phyloP scores from a whole-genome alignment of 2,329 filamentous ascomycete species.

The Colletotrichum sidae region DNA sequence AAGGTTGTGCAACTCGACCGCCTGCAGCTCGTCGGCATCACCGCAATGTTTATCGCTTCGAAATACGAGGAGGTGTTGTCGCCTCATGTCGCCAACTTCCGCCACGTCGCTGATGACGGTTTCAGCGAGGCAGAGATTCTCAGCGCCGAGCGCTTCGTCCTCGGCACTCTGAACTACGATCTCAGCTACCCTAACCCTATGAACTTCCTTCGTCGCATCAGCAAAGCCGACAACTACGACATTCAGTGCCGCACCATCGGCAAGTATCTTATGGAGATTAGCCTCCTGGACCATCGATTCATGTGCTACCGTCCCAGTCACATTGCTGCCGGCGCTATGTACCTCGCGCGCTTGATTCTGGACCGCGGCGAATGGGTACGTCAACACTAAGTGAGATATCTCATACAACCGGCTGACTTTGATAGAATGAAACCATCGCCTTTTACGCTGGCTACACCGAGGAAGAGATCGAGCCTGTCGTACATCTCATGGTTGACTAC shows the following conservation, averaged over 20 bases:
- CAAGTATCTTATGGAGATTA: conserved; percentile 98
- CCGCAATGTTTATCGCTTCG: conserved; percentile 99
- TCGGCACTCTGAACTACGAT: conserved; percentile 92
- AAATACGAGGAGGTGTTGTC: conserved; percentile 99
- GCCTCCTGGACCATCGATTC: conserved; percentile 93
- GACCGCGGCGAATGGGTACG: conserved; percentile 92
- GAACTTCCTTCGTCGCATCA: conserved; percentile 99
- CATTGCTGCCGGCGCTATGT: conserved; percentile 93
- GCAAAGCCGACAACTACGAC: conserved; percentile 99
- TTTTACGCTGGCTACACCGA: conserved; percentile 96
- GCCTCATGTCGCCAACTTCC: conserved; percentile 96
- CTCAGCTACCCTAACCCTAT: conserved; percentile 99
- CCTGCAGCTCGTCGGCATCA: conserved; percentile 95
- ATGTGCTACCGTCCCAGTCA: conserved; percentile 90
- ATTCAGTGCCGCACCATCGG: conserved; percentile 96
- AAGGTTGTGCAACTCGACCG: conserved; percentile 97
- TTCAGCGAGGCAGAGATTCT: conserved; percentile 96
- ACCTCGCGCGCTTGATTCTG: conserved; percentile 88
- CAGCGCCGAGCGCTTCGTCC: conserved; percentile 94
- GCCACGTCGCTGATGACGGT: conserved; percentile 94
- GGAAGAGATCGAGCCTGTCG: conserved; percentile 91
- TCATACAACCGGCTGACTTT: conserved; percentile 42
- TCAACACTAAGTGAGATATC: conserved; percentile 36
- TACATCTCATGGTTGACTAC: conserved; percentile 96
- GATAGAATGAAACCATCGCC: conserved; percentile 82